Conservation (phyloP, 2,329 filamentous ascomycete genomes). For the Pestalotiopsis fici region DNA sequence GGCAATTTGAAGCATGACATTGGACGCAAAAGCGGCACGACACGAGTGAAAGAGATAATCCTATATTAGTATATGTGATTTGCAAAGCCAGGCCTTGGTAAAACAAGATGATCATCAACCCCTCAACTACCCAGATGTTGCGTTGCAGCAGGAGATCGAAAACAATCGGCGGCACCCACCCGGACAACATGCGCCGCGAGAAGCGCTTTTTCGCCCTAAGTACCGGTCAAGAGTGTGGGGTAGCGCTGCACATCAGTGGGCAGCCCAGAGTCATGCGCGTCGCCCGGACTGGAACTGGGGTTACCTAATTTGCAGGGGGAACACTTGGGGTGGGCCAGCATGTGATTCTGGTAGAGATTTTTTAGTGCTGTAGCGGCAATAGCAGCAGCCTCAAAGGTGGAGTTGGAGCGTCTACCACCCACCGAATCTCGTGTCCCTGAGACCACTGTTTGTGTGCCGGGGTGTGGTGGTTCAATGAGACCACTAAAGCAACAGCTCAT, state of each 20-base stretch:
- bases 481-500: slow-evolving; percentile 3
- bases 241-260: slow-evolving; percentile 1
- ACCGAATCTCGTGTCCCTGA: neutral
- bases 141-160: neutral
- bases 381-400: neutral
- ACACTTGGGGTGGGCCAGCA: neutral
- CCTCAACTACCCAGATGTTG: neutral
- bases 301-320: neutral
- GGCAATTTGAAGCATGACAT: neutral
- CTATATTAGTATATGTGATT: no score
- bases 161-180: neutral
- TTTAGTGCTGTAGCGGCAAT: neutral
- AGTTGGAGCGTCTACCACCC: neutral
- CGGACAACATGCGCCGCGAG: neutral
- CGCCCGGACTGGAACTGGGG: neutral
- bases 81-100: no score
- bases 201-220: neutral
- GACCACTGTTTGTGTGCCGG: neutral
- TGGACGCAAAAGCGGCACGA: neutral
- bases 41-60: neutral
- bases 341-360: neutral
- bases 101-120: no score
- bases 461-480: neutral
- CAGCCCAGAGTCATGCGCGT: slow-evolving; percentile 2
- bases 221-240: neutral